A percentile compares a stretch with the other conserved stretches of the same genome.
Conservation (phyloP, 306 rosid genomes). For the Prunus padus region DNA sequence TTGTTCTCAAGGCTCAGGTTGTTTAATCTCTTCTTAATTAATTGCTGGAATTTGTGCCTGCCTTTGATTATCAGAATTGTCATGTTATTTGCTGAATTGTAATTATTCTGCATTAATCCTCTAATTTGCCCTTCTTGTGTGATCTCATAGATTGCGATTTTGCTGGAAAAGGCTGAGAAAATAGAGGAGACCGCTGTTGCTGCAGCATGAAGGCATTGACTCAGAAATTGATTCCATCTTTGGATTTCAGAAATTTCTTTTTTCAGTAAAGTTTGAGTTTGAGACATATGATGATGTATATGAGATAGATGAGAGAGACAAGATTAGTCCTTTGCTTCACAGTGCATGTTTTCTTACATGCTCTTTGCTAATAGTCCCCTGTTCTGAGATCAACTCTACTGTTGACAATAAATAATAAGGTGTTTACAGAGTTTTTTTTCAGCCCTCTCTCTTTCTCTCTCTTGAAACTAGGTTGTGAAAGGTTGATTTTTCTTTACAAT, state of each 20-base stretch:
- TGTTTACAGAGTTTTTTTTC: neutral
- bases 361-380: neutral
- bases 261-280: neutral
- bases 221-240: neutral
- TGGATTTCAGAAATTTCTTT: neutral
- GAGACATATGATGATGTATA: neutral
- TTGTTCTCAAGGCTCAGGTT: constrained; percentile 64
- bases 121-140: neutral
- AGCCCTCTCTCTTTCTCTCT: neutral
- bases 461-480: too few relatives aligned
- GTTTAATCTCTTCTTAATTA: neutral
- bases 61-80: neutral
- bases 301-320: neutral
- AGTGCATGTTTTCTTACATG: neutral
- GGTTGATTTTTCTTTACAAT: too few relatives aligned
- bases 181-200: constrained; percentile 26
- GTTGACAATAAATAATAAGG: neutral
- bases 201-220: constrained; percentile 24
- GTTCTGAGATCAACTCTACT: neutral
- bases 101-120: neutral
- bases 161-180: constrained; percentile 42
- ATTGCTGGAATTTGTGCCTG: neutral
- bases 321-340: neutral
- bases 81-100: neutral
- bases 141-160: constrained; percentile 46